Evolutionary conservation across 1,284 basidiomycete genomes (phyloP), one percentile per base, ranked within the genome.

Genomic region (Boletellus deceptivus): DNA sequence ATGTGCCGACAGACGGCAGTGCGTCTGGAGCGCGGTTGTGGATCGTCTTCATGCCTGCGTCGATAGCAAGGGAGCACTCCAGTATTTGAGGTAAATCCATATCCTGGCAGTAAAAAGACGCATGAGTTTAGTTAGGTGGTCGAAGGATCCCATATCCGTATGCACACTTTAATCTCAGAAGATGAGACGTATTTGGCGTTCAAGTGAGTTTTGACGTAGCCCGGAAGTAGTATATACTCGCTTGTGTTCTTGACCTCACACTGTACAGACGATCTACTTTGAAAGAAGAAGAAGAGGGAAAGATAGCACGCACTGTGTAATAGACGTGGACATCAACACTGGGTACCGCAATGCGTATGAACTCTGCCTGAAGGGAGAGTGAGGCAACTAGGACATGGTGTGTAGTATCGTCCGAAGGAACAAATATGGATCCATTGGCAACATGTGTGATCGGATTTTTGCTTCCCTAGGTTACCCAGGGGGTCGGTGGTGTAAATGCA

Each of bases 111-210:
- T 6, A 10, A 20, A 34, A 7, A 6, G 20, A 27, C 10, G 4
- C 6, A 4, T 16, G n/a, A 6, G 42, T 33, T 7, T n/a, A 22
- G 22, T 14, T 14, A 11, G 33, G 17, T 22, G 11, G 11, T 34
- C 3, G 9, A 2, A 9, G 11, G 17, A 9, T 3, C 4, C 20
- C 2, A 20, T 20, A 29, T 17, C 2, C 3, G 18, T n/a, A 9
- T 22, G 64, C 61, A 16, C 40, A 58, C 59, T 6, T 36, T 37
- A 14, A 62, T 54, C 2, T 55, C 44, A 2, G 43, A 38, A 17
- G 63, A 59, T 18, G 61, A 62, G 34, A 66, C 53, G 8, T 66
- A 58, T 18, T 40, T 62, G 8, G 54, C 50, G 45, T 62, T 60
- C 38, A 66, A n/a, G 40, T 58, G 59, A 4, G 43, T 27, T n/a